Base-by-base conservation (phyloP, 2,329 filamentous ascomycete species). In the Sphaerulina populicola region DNA sequence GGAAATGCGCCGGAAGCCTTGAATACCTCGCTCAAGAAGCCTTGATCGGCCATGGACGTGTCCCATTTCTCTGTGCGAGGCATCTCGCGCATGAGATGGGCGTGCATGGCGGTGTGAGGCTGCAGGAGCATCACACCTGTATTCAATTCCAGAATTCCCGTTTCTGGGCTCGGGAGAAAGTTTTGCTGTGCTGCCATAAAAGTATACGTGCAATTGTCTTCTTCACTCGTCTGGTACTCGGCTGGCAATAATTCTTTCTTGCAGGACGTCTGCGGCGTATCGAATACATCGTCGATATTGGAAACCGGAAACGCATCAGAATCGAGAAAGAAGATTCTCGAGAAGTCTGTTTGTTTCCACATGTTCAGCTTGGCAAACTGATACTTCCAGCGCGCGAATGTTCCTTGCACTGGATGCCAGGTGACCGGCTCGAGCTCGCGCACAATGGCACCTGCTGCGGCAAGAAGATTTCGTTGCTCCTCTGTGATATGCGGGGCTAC, bases 261-360 rank as follows among this genome's bases (percentile, higher is more conserved):
- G 45, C 58, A 60, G 31, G 49, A 50, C 38, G 30, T 6, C 12
- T 42, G 31, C 12, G 52, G 44, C 2, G 44, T 23, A 30, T 58
- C 56, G 37, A 60, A 54, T 21, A 60, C 51, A 5, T 43, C 46
- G 47, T 60, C 58, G 35, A 60, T 52, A 23, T 58, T 57, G 23
- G 52, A 50, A 6, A 60, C 31, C 7, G 58, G 58, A 37, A 60
- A 60, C 9, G 58, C 80, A 64, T 97, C 91, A 53, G 89, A 86
- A 66, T 97, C 91, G 56, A 97, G 77, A 69, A 96, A 97, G 51
- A 96, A 85, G 50, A 97, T 87, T 70, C 84, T 90, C 58, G 83
- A 81, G 69, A 91, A 97, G 65, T 94, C 88, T 2, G 81, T 83
- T 69, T 89, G 86, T 58, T 83, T 86, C 91, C 91, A 97, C 15